Base-by-base conservation (phyloP, 371 early-diverging fungal genomes). In the Syncephalastrum contaminatum region DNA sequence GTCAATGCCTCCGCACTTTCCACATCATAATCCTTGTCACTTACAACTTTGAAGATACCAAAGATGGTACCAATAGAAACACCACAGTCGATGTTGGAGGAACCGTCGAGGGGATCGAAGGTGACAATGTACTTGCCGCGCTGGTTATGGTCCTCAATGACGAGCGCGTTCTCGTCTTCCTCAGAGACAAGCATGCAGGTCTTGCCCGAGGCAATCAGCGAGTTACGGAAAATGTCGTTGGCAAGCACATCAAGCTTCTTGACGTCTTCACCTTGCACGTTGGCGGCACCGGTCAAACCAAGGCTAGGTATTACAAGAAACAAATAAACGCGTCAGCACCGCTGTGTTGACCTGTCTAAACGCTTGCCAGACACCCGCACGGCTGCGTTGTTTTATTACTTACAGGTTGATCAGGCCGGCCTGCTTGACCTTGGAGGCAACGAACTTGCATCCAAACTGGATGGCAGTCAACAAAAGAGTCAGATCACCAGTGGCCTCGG, bases 21-120 rank as follows among this genome's bases (percentile, higher is more conserved):
- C 36, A 30, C 12, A 6, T 30, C 10, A 1, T 8, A 12, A 30
- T 30, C 36, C 36, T 10, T 60, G 20, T 14, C 48, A 79, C 86
- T 72, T 79, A 92, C 92, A 62, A 93, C 84, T 62, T 85, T 83
- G 85, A 94, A 98, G 69, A 98, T 94, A 59, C 97, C 97, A 80
- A 98, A 98, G 70, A 98, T 98, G 25, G 98, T 97, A 72, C 98
- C 98, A 52, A 98, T 92, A 43, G 94, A 93, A 41, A 97, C 96
- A 80, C 97, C 98, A 65, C 95, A 94, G 67, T 98, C 98, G 69
- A 98, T 98, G 81, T 98, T 98, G 76, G 92, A 92, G 59, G 88
- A 88, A 49, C 98, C 98, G 72, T 98, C 98, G 30, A 98, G 84
- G 43, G 98, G 98, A 71, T 98, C 98, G 81, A 98, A 98, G 25